Conservation (phyloP, 305 asterid genomes). For the Andrographis paniculata region DNA sequence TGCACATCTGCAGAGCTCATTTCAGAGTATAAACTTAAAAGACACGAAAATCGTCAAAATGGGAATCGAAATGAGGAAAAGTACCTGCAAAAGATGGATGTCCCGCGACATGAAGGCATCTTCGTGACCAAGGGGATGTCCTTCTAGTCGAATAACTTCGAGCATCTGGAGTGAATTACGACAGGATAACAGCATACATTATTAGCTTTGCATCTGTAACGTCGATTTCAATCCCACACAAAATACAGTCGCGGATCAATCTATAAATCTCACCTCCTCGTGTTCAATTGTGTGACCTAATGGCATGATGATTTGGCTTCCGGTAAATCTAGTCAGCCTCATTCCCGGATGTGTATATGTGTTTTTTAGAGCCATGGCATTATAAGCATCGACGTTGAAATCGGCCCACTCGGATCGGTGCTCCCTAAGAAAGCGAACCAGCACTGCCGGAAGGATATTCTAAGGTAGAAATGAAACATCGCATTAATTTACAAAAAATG, state of each 20-base stretch:
- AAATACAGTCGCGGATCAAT: no score
- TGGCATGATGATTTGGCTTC: slow-evolving; percentile 75
- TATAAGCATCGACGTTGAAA: slow-evolving; percentile 60
- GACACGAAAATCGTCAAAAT: not conserved
- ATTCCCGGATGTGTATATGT: slow-evolving; percentile 58
- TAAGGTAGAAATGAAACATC: slow-evolving; percentile 26
- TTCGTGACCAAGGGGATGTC: slow-evolving; percentile 49
- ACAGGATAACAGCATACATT: no score
- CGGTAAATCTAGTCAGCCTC: slow-evolving; percentile 69
- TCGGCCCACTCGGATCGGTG: slow-evolving; percentile 90
- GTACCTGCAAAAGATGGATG: slow-evolving; percentile 69
- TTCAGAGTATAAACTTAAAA: not conserved
- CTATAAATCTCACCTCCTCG: slow-evolving; percentile 78
- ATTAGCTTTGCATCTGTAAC: no score
- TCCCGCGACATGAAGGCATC: slow-evolving; percentile 62
- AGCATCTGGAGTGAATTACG: slow-evolving; percentile 79
- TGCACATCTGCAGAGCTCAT: slow-evolving; percentile 63
- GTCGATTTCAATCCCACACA: no score
- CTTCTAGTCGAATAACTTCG: slow-evolving; percentile 70
- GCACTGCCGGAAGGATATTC: slow-evolving; percentile 69
- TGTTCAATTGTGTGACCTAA: slow-evolving; percentile 74
- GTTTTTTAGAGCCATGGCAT: slow-evolving; percentile 52
- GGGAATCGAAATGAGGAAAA: no score
- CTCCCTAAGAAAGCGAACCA: slow-evolving; percentile 71
- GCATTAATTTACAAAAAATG: no score